Evolutionary conservation across 208 protist genomes (phyloP).

Genomic region (Herpetomonas tarakana): DNA sequence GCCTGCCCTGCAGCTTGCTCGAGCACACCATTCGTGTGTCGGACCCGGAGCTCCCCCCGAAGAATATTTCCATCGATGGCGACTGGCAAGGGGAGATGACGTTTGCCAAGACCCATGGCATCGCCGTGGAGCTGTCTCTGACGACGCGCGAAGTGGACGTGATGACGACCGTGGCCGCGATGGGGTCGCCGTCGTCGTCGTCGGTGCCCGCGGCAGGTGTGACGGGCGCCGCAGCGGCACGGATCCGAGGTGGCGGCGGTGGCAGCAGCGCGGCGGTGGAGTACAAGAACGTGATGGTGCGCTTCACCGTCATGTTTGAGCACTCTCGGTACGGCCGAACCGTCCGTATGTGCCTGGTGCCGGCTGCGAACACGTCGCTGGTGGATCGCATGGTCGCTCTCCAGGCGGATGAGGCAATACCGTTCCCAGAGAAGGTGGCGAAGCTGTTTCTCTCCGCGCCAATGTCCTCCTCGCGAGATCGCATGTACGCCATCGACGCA

Average conservation of each 20-base stretch:
- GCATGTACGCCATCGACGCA: slow-evolving; percentile 36
- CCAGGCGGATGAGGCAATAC: neutral
- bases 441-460: neutral
- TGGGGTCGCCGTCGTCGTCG: neutral
- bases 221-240: neutral
- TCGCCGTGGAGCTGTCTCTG: slow-evolving; percentile 8
- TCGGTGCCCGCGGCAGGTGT: neutral
- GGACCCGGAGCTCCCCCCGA: slow-evolving; percentile 10
- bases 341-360: slow-evolving; percentile 44
- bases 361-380: neutral
- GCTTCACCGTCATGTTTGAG: slow-evolving; percentile 44
- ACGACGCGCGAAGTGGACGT: slow-evolving; percentile 4
- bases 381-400: neutral
- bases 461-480: slow-evolving; percentile 1
- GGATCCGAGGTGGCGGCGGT: slow-evolving; percentile 8
- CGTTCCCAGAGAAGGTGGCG: neutral
- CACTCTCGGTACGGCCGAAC: slow-evolving; percentile 54
- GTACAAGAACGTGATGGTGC: slow-evolving; percentile 18
- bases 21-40: slow-evolving; percentile 79
- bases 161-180: neutral
- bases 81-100: slow-evolving; percentile 57
- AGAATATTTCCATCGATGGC: slow-evolving; percentile 52
- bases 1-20: slow-evolving; percentile 72
- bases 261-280: slow-evolving; percentile 13
- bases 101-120: slow-evolving; percentile 2